Evolutionary conservation across 2,329 filamentous ascomycete species (phyloP).

Genomic region (Uncinocarpus reesii): DNA sequence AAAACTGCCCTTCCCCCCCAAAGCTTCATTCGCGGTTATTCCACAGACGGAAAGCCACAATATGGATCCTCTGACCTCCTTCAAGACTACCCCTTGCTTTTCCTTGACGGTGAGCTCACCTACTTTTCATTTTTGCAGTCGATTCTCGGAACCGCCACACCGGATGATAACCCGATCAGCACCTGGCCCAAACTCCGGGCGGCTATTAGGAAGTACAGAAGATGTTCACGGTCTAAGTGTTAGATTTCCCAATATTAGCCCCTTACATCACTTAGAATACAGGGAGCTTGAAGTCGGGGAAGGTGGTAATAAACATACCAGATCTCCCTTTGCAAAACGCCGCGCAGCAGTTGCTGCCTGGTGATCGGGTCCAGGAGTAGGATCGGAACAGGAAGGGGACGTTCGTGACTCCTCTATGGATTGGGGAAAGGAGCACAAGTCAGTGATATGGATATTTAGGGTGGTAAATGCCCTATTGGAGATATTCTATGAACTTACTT

Average conservation of each 20-base stretch:
- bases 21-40: too few species aligned
- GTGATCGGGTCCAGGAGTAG: not conserved
- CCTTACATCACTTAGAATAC: not conserved
- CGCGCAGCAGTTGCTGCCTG: slow-evolving; percentile 6
- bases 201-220: not conserved
- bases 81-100: not conserved
- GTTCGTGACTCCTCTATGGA: not conserved
- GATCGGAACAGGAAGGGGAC: slow-evolving; percentile 1
- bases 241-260: not conserved
- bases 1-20: too few species aligned
- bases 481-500: not conserved
- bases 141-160: slow-evolving; percentile 7
- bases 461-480: too few species aligned
- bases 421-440: not conserved
- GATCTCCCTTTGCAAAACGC: slow-evolving; percentile 6
- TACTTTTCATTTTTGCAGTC: slow-evolving; percentile 1
- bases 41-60: too few species aligned
- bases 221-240: not conserved
- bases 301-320: not conserved
- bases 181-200: slow-evolving; percentile 7
- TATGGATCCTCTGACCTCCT: not conserved
- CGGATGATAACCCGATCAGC: slow-evolving; percentile 7
- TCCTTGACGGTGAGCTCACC: not conserved
- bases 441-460: too few species aligned
- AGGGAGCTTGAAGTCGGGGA: not conserved